Conservation (phyloP, 768 basidiomycete genomes). For the Chalciporus chontae region DNA sequence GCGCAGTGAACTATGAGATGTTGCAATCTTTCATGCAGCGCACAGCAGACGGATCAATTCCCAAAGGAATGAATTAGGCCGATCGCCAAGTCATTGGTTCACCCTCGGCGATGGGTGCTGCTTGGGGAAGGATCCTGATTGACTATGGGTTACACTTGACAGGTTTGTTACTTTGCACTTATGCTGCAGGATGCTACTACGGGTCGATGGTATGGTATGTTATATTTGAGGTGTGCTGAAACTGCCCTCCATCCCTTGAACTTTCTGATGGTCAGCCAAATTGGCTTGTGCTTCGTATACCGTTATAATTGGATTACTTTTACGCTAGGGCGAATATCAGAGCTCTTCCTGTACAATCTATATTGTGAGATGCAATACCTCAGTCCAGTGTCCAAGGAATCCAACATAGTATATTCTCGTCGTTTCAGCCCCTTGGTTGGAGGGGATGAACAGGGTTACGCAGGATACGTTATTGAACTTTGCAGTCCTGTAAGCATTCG, state of each 20-base stretch:
- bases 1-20: conserved; percentile 38
- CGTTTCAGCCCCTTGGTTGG: conserved; percentile 74
- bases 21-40: conserved; percentile 46
- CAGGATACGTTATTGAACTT: conserved; percentile 83
- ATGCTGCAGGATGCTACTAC: neutral
- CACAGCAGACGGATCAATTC: conserved; percentile 29
- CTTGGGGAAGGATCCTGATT: neutral
- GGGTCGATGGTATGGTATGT: neutral
- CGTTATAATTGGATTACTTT: conserved; percentile 72
- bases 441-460: conserved; percentile 80
- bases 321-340: conserved; percentile 49
- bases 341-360: neutral
- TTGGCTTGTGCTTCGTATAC: conserved; percentile 89
- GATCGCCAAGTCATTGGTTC: neutral
- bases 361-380: conserved; percentile 42
- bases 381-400: conserved; percentile 77
- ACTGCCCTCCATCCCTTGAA: conserved; percentile 70
- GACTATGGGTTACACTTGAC: conserved; percentile 1
- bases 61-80: conserved; percentile 19
- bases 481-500: conserved; percentile 51
- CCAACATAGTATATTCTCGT: conserved; percentile 81
- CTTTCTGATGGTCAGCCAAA: conserved; percentile 83
- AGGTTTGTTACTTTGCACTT: conserved; percentile 9
- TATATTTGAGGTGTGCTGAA: conserved; percentile 44
- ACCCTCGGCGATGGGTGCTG: neutral